Conservation (phyloP, 1,139 yeast genomes). For the Yamadazyma kanchanaburiensis region DNA sequence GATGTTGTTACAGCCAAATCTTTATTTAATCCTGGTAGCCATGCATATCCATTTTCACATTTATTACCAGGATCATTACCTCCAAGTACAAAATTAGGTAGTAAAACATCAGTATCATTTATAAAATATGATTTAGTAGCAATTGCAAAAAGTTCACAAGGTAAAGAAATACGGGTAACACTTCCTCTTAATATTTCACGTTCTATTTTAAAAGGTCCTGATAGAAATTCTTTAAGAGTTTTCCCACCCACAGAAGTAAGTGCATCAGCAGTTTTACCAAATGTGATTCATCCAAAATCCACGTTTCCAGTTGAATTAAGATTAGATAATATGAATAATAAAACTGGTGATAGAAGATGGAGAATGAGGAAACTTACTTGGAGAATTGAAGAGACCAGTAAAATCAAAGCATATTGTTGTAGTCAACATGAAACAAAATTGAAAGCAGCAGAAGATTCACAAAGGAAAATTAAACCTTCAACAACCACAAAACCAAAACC, state of each 20-base stretch:
- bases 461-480: slow-evolving; percentile 19
- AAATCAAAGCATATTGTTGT: slow-evolving; percentile 60
- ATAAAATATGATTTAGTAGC: slow-evolving; percentile 78
- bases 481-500: slow-evolving; percentile 7
- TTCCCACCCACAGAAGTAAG: slow-evolving; percentile 94
- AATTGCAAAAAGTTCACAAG: slow-evolving; percentile 28
- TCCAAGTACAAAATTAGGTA: slow-evolving; percentile 65
- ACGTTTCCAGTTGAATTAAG: slow-evolving; percentile 78
- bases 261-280: slow-evolving; percentile 83
- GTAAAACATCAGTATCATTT: slow-evolving; percentile 48
- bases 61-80: slow-evolving; percentile 89
- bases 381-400: slow-evolving; percentile 83
- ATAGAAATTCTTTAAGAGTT: slow-evolving; percentile 80
- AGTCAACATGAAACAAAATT: slow-evolving; percentile 49
- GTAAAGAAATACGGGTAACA: slow-evolving; percentile 38
- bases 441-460: slow-evolving; percentile 42
- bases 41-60: slow-evolving; percentile 93
- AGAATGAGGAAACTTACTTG: slow-evolving; percentile 85
- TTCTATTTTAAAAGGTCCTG: slow-evolving; percentile 78
- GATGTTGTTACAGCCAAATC: slow-evolving; percentile 64
- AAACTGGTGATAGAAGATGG: slow-evolving; percentile 68
- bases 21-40: slow-evolving; percentile 59
- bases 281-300: slow-evolving; percentile 85
- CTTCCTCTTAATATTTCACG: slow-evolving; percentile 76
- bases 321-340: slow-evolving; percentile 68